Base-by-base conservation (phyloP, 371 early-diverging fungal species). In the Scutellospora calospora region DNA sequence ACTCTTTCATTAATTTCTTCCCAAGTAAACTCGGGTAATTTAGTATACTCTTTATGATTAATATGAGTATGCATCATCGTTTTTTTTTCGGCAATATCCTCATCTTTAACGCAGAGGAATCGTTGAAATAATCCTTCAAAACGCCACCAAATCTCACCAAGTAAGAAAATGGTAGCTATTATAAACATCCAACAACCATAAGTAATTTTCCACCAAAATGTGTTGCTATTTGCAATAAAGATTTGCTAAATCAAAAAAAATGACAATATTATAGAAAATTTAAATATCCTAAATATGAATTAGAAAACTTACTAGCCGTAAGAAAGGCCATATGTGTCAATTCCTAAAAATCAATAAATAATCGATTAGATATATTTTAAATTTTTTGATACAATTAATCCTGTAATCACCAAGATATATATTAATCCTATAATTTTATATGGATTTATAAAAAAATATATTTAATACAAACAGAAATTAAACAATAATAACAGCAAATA, bases 1-100 rank as follows among this genome's bases (percentile, higher is more conserved):
- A 83, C 83, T 6, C 63, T 55, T 4, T 54, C 81, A 63, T 81
- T 81, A 33, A 80, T 71, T 3, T 79, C 74, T 22, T 54, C 55
- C 74, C 74, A 74, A 29, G 74, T 74, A 74, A 51, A 74, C 16
- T 74, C 57, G 20, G 74, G 38, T 18, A 74, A 31, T 0, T 33
- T 25, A 31, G n/a, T 6, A 54, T 54, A 38, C n/a, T 52, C 52
- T n/a, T 74, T 8, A 72, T 29, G 3, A 16, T 9, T 0, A 27
- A 49, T 49, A 14, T 49, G 49, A 49, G 49, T 3, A 14, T 14
- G 49, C 45, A 45, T 6, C 16, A 49, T 49, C 14, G 49, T 12
- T 14, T 49, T 49, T 14, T 41, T 41, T 0, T 49, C 49, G 14
- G 4, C 49, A 49, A 16, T 0, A 1, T 12, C 2, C 49, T 49